Conservation (phyloP, 2,329 filamentous ascomycete genomes). For the Ceratocystis smalleyi region DNA sequence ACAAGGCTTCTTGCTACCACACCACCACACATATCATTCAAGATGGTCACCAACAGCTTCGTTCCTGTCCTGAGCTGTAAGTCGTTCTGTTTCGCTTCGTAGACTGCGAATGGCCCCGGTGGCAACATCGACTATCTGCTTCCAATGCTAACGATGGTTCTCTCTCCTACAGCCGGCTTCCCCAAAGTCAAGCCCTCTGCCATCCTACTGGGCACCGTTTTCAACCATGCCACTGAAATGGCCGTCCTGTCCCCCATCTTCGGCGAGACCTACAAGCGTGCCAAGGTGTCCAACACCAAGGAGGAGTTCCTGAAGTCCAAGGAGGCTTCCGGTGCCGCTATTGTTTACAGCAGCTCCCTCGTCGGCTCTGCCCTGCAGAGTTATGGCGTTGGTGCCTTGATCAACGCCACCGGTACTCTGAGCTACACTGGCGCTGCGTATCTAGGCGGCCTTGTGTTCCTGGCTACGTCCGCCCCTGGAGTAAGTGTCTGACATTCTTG, state of each 20-base stretch:
- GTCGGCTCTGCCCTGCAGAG: constrained; percentile 77
- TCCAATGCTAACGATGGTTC: constrained; percentile 4
- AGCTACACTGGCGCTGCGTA: constrained; percentile 97
- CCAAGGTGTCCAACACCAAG: constrained; percentile 81
- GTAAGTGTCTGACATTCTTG: constrained; percentile 37
- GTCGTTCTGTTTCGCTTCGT: not conserved
- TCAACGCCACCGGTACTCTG: constrained; percentile 88
- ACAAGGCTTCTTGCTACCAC: not conserved
- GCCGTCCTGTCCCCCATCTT: constrained; percentile 80
- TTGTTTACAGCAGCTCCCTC: constrained; percentile 80
- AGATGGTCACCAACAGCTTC: constrained; percentile 17
- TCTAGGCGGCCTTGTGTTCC: constrained; percentile 79
- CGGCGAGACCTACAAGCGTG: constrained; percentile 84
- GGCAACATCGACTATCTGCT: not conserved
- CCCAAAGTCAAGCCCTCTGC: constrained; percentile 89
- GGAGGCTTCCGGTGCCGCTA: constrained; percentile 74
- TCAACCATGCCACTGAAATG: constrained; percentile 84
- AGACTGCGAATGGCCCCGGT: not conserved
- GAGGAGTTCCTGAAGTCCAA: constrained; percentile 92
- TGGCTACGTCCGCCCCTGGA: constrained; percentile 72
- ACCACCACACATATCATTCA: constrained; percentile 1
- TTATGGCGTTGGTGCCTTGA: constrained; percentile 76
- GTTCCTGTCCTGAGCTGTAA: constrained; percentile 15
- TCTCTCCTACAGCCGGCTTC: constrained; percentile 28
- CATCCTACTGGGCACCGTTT: constrained; percentile 87